Evolutionary conservation across 768 basidiomycete species (phyloP).

Genomic region (Boletus insuetus): DNA sequence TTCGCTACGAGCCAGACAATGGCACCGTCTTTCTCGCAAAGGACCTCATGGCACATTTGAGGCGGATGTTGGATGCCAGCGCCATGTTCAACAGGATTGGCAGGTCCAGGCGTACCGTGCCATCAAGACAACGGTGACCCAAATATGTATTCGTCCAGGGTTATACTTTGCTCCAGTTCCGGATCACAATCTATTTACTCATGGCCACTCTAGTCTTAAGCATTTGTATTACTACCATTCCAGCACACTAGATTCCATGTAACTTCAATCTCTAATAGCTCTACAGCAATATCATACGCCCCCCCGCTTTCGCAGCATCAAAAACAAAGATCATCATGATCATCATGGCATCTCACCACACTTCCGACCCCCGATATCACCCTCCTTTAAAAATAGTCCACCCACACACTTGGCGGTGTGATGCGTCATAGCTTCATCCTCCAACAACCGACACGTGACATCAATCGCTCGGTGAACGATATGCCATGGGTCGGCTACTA

Average conservation of each 20-base stretch:
- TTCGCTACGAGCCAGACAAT: constrained; percentile 56
- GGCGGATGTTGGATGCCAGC: constrained; percentile 28
- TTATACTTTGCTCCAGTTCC: neutral
- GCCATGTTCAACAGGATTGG: constrained; percentile 12
- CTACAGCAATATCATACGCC: neutral
- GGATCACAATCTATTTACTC: constrained; percentile 2
- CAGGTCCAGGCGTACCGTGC: constrained; percentile 1
- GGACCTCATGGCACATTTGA: constrained; percentile 33
- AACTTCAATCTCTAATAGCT: neutral
- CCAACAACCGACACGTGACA: constrained; percentile 19
- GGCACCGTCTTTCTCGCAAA: constrained; percentile 59
- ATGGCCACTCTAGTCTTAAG: neutral
- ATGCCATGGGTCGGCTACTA: constrained; percentile 15
- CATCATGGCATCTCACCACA: constrained; percentile 8
- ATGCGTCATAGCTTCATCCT: neutral
- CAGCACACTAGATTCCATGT: neutral
- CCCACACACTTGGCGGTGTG: neutral
- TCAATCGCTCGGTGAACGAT: constrained; percentile 21
- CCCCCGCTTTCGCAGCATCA: neutral
- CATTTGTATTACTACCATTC: constrained; percentile 21
- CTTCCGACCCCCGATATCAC: neutral
- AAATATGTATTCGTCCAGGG: neutral
- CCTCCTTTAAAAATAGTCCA: constrained; percentile 5
- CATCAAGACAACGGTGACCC: constrained; percentile 12
- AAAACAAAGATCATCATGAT: neutral